Base-by-base conservation (phyloP, 495 filamentous ascomycete genomes). In the Lindgomyces ingoldianus region DNA sequence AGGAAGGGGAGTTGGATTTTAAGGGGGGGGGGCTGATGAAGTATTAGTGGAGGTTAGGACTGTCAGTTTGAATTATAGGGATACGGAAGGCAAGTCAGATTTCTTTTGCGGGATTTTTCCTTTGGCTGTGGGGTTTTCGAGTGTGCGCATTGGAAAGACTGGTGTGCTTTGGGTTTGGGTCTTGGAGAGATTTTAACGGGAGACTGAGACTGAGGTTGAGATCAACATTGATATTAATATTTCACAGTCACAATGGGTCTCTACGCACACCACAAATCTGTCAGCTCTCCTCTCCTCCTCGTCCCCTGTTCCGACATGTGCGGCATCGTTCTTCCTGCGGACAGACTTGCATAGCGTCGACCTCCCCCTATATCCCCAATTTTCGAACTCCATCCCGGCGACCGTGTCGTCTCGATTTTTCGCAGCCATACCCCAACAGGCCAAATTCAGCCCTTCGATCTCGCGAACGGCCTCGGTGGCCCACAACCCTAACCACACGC, bases 51-150 rank as follows among this genome's bases (percentile, higher is more conserved):
- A 83, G 70, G 81, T 86, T 51, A 69, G 71, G 26, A 73, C 81
- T 26, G 81, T 85, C 0, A 78, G 81, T 18, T 75, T 87, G 9
- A 87, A 87, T 64, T 87, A 83, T 61, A 79, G 83, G 27, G 83
- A 87, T 64, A 80, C 80, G 6, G 84, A 81, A 72, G 67, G 62
- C 67, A 22, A 11, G 53, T 57, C 1, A 6, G 33, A 14, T 39
- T 39, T 39, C 33, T 39, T 39, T 39, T 14, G n/a, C n/a, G n/a
- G n/a, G n/a, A n/a, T n/a, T n/a, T n/a, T n/a, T n/a, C n/a, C n/a
- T n/a, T n/a, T n/a, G n/a, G n/a, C n/a, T n/a, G n/a, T n/a, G n/a
- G n/a, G n/a, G n/a, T n/a, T n/a, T n/a, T n/a, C n/a, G n/a, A n/a
- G n/a, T n/a, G n/a, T n/a, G n/a, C n/a, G n/a, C n/a, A n/a, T n/a